phyloP scores from a whole-genome alignment of 1,284 basidiomycete genomes.

The Peniophora sp. region DNA sequence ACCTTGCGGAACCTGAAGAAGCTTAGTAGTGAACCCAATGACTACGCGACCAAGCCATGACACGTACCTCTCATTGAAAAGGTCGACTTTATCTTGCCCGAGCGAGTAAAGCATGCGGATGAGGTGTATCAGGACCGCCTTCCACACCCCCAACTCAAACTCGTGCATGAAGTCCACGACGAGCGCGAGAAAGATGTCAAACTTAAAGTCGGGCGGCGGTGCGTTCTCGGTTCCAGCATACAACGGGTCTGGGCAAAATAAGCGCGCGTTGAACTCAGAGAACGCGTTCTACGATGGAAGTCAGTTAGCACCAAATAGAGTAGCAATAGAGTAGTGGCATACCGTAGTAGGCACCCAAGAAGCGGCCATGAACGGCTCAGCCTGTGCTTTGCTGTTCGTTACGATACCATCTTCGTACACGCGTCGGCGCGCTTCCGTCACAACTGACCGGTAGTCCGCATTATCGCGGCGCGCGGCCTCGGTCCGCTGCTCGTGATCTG shows the following conservation, averaged over 20 bases:
- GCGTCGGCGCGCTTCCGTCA: conserved; percentile 5
- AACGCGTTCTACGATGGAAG: conserved; percentile 5
- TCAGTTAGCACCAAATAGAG: not conserved
- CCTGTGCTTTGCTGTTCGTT: conserved; percentile 10
- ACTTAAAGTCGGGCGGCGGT: conserved; percentile 2
- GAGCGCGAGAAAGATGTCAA: conserved; percentile 11
- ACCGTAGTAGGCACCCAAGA: conserved; percentile 14
- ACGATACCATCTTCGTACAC: conserved; percentile 12
- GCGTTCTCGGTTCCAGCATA: no score
- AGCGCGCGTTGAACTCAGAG: not conserved
- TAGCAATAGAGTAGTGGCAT: not conserved
- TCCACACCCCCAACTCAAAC: conserved; percentile 19
- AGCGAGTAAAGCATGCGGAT: conserved; percentile 15
- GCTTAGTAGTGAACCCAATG: not conserved
- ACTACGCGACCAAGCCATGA: not conserved
- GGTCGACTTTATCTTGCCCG: conserved; percentile 3
- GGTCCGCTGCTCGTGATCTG: conserved; percentile 4
- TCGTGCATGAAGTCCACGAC: conserved; percentile 17
- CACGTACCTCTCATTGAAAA: conserved; percentile 3
- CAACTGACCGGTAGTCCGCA: not conserved
- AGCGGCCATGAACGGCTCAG: conserved; percentile 4
- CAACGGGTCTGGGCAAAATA: no score
- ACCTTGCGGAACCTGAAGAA: not conserved
- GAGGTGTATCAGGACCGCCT: conserved; percentile 16
- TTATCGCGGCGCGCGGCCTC: not conserved